Percentiles rank a stretch among this genome's conserved stretches.
phyloP scores from a whole-genome alignment of 441 rosid species.

The Gossypium trilobum region DNA sequence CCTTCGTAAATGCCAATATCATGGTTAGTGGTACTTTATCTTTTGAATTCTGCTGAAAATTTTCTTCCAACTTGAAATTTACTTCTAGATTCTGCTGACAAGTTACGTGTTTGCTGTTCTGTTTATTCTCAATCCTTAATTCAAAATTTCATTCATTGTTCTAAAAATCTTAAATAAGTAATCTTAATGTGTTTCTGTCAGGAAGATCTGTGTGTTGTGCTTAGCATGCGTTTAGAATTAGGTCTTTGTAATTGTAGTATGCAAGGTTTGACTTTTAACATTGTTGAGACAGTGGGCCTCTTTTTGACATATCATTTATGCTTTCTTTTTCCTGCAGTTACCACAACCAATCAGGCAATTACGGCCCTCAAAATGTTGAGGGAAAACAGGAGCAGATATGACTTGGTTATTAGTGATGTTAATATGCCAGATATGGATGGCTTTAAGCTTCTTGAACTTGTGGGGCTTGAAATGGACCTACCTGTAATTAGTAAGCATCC shows the following conservation, averaged over 20 bases:
- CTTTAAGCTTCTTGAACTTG: conserved; percentile 89
- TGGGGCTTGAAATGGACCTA: conserved; percentile 97
- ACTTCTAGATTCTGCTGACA: neutral
- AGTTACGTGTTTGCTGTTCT: neutral
- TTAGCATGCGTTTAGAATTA: conserved; percentile 7
- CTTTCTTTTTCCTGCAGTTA: conserved; percentile 39
- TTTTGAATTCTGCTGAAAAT: neutral
- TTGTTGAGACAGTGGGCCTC: neutral
- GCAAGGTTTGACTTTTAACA: neutral
- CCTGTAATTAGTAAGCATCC: conserved; percentile 69
- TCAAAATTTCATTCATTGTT: neutral
- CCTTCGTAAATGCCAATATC: conserved; percentile 74
- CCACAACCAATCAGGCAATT: conserved; percentile 64
- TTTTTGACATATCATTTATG: conserved; percentile 13
- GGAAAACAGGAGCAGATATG: conserved; percentile 63
- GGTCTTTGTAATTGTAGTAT: conserved; percentile 8
- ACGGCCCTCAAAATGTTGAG: conserved; percentile 70
- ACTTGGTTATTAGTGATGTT: conserved; percentile 91
- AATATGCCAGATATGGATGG: conserved; percentile 98
- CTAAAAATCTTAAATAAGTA: neutral
- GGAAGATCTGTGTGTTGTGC: conserved; percentile 9
- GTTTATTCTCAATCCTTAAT: conserved; percentile 2
- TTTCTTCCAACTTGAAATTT: neutral
- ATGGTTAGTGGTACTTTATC: conserved; percentile 33
- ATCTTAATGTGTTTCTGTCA: conserved; percentile 1